These are phyloP conservation scores for Mycena haematopus DNA, from an alignment of 768 basidiomycete genomes.

Conservation along the genomic window DNA sequence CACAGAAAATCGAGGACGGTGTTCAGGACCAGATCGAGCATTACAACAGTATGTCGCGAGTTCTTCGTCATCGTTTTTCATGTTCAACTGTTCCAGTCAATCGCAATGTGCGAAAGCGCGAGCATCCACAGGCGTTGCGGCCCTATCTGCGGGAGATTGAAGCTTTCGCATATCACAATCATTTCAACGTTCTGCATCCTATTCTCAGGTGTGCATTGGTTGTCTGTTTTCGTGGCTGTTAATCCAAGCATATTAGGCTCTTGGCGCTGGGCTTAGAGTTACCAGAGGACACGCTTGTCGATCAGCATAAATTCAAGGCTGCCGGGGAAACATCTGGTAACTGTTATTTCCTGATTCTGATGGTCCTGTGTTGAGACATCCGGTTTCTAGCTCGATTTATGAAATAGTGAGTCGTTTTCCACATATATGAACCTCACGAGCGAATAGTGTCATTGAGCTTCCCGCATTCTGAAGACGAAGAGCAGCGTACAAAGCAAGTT, in stretches of 20 bases:
- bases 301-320: slow-evolving; percentile 45
- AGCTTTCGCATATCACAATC: slow-evolving; percentile 43
- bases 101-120: slow-evolving; percentile 39
- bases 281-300: slow-evolving; percentile 51
- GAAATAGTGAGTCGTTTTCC: neutral
- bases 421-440: neutral
- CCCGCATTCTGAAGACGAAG: slow-evolving; percentile 51
- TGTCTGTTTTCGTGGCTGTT: neutral
- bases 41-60: slow-evolving; percentile 38
- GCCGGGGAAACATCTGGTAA: slow-evolving; percentile 42
- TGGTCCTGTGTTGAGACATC: neutral
- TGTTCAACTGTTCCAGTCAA: slow-evolving; percentile 37
- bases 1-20: slow-evolving; percentile 47
- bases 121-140: slow-evolving; percentile 40
- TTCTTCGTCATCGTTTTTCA: neutral
- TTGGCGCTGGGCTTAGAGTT: slow-evolving; percentile 53
- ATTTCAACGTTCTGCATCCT: slow-evolving; percentile 44
- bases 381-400: neutral
- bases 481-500: slow-evolving; percentile 49
- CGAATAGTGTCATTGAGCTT: slow-evolving; percentile 36
- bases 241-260: slow-evolving; percentile 34
- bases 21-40: slow-evolving; percentile 53
- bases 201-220: slow-evolving; percentile 40
- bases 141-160: slow-evolving; percentile 36
- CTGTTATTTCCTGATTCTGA: neutral